phyloP scores from a whole-genome alignment of 495 filamentous ascomycete species.

The Penicillium robsamsonii region DNA sequence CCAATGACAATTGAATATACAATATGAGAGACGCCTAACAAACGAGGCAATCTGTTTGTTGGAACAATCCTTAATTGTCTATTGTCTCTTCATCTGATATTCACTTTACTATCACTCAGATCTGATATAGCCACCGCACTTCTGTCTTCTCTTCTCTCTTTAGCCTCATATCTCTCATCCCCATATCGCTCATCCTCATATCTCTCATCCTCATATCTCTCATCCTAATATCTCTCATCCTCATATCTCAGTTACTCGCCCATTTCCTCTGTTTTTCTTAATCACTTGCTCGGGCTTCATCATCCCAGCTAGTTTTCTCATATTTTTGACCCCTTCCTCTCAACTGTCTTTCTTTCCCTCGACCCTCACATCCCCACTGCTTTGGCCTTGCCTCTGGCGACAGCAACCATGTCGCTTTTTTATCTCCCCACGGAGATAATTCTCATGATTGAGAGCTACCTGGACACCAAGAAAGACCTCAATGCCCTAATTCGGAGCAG shows the following conservation, averaged over 20 bases:
- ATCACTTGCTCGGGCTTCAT: background rate
- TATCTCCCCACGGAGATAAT: background rate
- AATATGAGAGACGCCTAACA: background rate
- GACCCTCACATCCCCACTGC: background rate
- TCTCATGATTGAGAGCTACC: background rate
- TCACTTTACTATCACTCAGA: background rate
- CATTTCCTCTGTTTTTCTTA: background rate
- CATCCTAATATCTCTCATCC: background rate
- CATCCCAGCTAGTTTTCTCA: background rate
- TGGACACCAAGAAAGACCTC: background rate
- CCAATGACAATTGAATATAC: no score
- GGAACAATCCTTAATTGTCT: background rate
- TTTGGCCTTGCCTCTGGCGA: background rate
- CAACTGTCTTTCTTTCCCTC: background rate
- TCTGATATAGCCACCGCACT: background rate
- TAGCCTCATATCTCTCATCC: no score
- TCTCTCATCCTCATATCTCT: background rate
- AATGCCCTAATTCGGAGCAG: background rate
- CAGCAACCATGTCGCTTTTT: background rate
- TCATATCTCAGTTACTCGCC: background rate
- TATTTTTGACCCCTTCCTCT: background rate
- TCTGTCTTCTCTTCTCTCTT: background rate
- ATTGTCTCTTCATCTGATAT: background rate
- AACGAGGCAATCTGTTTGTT: background rate
- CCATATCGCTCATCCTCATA: background rate